Conservation (phyloP, 192 early-diverging fungal genomes). For the Podila minutissima region DNA sequence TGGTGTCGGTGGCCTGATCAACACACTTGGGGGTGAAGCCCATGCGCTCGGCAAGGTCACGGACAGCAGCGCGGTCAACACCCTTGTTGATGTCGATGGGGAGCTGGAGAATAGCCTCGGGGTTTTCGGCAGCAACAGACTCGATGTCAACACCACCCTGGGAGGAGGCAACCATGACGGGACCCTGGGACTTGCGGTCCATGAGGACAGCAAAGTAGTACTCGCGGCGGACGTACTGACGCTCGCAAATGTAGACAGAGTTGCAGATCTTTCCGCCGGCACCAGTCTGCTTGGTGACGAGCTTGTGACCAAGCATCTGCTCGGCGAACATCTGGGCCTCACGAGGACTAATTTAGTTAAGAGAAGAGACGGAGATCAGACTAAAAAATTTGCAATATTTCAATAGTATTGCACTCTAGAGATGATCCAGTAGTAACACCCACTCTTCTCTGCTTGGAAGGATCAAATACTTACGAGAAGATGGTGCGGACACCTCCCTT, state of each 20-base stretch:
- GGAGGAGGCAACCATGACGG: constrained; percentile 95
- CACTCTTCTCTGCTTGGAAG: no score
- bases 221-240: constrained; percentile 95
- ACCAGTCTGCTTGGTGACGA: constrained; percentile 99
- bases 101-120: constrained; percentile 94
- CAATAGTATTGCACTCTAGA: no score
- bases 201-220: constrained; percentile 99
- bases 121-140: constrained; percentile 92
- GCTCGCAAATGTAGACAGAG: constrained; percentile 94
- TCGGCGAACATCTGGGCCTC: constrained; percentile 89
- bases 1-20: constrained; percentile 90
- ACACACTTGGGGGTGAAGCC: constrained; percentile 86
- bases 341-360: constrained; percentile 68
- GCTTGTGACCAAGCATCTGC: constrained; percentile 97
- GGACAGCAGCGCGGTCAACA: constrained; percentile 77
- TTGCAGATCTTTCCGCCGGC: constrained; percentile 94
- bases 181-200: constrained; percentile 95
- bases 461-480: constrained; percentile 76
- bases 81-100: constrained; percentile 92
- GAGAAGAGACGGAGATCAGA: neutral
- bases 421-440: no score
- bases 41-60: constrained; percentile 83
- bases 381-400: neutral
- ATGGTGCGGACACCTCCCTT: constrained; percentile 96
- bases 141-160: constrained; percentile 99